Conservation (phyloP, 2,329 filamentous ascomycete species). For the Pleoardoris graminearum region DNA sequence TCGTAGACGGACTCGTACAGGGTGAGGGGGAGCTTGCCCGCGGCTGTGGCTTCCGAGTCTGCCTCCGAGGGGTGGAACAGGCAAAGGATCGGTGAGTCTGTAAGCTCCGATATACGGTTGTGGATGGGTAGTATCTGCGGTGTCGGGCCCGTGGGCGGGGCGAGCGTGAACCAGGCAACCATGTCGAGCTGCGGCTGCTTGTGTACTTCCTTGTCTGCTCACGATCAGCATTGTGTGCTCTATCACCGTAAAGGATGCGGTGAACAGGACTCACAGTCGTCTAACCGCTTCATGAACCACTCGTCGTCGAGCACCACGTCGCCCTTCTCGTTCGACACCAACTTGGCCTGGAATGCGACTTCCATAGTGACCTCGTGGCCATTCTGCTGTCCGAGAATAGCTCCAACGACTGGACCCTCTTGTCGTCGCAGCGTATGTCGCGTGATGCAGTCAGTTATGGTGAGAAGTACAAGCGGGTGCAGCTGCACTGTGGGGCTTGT, state of each 20-base stretch:
- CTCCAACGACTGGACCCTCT: slow-evolving; percentile 77
- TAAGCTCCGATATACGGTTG: slow-evolving; percentile 71
- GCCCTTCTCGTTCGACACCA: slow-evolving; percentile 52
- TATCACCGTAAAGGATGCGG: neutral
- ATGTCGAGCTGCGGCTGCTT: slow-evolving; percentile 77
- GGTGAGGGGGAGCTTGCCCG: slow-evolving; percentile 83
- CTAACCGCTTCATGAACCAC: slow-evolving; percentile 78
- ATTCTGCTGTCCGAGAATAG: slow-evolving; percentile 87
- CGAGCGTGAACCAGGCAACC: slow-evolving; percentile 89
- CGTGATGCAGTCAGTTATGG: slow-evolving; percentile 95
- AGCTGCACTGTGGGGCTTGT: slow-evolving; percentile 78
- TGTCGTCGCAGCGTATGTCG: slow-evolving; percentile 80
- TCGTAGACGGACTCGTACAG: slow-evolving; percentile 78
- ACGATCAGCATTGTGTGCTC: slow-evolving; percentile 10
- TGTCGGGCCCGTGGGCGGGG: slow-evolving; percentile 72
- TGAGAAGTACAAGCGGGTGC: slow-evolving; percentile 92
- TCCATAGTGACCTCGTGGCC: slow-evolving; percentile 90
- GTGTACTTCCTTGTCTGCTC: slow-evolving; percentile 81
- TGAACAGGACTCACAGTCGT: slow-evolving; percentile 71
- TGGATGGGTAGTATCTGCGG: slow-evolving; percentile 72
- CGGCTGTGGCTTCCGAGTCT: slow-evolving; percentile 58
- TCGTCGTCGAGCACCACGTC: slow-evolving; percentile 65
- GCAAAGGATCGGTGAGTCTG: slow-evolving; percentile 85
- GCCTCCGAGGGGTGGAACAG: slow-evolving; percentile 75
- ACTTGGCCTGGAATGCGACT: slow-evolving; percentile 83